Evolutionary conservation across 106 monocot species (phyloP), one percentile per base, ranked within the genome.

Genomic region (Chionographis japonica): DNA sequence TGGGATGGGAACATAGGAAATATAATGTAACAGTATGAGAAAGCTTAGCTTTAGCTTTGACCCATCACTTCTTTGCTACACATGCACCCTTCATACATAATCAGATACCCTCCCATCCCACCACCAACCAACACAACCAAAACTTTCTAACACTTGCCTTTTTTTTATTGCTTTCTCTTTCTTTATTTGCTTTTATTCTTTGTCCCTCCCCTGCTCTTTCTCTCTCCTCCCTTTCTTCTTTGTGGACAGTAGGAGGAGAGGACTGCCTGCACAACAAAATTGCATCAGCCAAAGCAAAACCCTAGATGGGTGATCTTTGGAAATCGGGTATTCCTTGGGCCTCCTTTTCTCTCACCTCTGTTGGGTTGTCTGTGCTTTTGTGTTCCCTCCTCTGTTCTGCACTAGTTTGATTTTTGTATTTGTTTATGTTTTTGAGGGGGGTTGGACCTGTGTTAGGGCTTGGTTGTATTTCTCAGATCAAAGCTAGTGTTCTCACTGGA

Each of bases 41-140:
- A n/a, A 12, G 12, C 1, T n/a, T 66, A 17, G 52, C 66, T 66
- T 74, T 68, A 41, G 68, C 68, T 79, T 74, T 79, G 79, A 79
- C 79, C 79, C 39, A 43, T 4, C 73, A 13, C 64, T 56, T 49
- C 16, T 10, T 50, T 4, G 8, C 68, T 66, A 59, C 57, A 41
- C 58, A 65, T 72, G 60, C 65, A 58, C 66, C 65, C 1, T 27
- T 27, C 58, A 56, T 14, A 27, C 27, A 35, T 39, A 50, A 41
- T 58, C 18, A 41, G 36, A 40, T 50, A 8, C 35, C 6, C 6
- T 36, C 55, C 19, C 56, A 58, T 65, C 35, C 67, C 65, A 60
- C 59, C 67, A 60, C 59, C 60, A 60, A 54, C 53, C 17, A 9
- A 16, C 46, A 10, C 57, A 46, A 37, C 37, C 59, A 41, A 60